These are phyloP conservation scores for Fremontodendron californicum DNA, from an alignment of 345 rosid species.

Conservation along the genomic window DNA sequence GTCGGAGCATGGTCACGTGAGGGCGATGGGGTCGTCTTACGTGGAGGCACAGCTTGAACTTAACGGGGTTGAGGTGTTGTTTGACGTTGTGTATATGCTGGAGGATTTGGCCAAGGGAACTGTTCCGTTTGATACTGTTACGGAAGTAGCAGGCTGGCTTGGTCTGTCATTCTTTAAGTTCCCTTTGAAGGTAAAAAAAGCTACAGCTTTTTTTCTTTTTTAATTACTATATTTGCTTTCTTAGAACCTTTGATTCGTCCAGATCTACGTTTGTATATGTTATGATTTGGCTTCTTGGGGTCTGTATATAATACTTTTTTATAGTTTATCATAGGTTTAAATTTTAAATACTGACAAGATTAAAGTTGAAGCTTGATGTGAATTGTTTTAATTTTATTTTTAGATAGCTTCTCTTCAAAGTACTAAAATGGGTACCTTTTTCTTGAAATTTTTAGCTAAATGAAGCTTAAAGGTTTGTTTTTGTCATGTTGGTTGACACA, in stretches of 20 bases:
- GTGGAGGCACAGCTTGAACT: conserved; percentile 61
- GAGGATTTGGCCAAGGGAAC: conserved; percentile 45
- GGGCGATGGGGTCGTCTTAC: conserved; percentile 55
- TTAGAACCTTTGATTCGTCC: neutral
- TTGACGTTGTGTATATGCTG: conserved; percentile 51
- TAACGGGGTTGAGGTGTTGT: conserved; percentile 48
- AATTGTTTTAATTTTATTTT: no score
- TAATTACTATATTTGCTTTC: neutral
- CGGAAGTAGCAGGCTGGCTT: conserved; percentile 48
- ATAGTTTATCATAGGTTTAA: no score
- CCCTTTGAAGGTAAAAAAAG: conserved; percentile 54
- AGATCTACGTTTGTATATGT: neutral
- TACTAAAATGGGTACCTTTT: neutral
- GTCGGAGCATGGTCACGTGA: conserved; percentile 51
- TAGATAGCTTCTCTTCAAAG: neutral
- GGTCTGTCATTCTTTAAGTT: conserved; percentile 51
- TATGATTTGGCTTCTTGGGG: no score
- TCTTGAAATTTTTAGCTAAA: neutral
- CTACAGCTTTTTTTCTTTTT: neutral
- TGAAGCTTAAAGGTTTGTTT: neutral
- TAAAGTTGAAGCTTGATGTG: no score
- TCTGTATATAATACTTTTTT: no score
- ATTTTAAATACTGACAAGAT: no score
- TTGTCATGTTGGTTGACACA: neutral
- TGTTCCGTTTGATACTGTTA: conserved; percentile 53